Conservation (phyloP, 164 flowering plant genomes). For the Vitis labrusca region DNA sequence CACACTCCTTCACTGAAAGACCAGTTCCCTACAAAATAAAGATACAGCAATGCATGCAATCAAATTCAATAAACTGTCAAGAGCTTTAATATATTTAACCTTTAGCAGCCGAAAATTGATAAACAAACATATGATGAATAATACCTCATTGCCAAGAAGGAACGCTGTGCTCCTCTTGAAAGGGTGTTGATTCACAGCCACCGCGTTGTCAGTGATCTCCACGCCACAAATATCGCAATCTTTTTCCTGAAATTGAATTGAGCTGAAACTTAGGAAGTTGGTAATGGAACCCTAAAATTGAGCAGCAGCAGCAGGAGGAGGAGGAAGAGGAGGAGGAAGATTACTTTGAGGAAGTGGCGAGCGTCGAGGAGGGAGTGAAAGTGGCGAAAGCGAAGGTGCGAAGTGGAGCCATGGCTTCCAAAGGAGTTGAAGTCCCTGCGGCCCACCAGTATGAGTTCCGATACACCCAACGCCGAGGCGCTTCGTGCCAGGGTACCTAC, state of each 20-base stretch:
- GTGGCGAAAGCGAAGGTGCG: constrained; percentile 86
- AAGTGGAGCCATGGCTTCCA: constrained; percentile 94
- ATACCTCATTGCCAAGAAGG: constrained; percentile 91
- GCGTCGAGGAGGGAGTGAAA: constrained; percentile 84
- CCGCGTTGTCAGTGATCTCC: constrained; percentile 77
- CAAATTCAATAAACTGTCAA: too few species aligned
- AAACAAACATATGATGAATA: not conserved
- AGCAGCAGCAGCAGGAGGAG: not conserved
- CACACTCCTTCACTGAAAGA: constrained; percentile 85
- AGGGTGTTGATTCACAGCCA: constrained; percentile 83
- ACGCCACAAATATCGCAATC: constrained; percentile 97
- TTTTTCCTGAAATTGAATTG: constrained; percentile 38
- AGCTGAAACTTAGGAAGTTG: too few species aligned
- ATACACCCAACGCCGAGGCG: constrained; percentile 94
- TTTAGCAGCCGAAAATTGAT: too few species aligned
- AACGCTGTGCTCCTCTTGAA: constrained; percentile 85
- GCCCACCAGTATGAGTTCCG: constrained; percentile 86
- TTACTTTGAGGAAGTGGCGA: constrained; percentile 67
- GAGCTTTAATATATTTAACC: too few species aligned
- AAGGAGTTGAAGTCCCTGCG: constrained; percentile 95
- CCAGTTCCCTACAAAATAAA: constrained; percentile 68
- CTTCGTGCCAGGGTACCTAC: constrained; percentile 91
- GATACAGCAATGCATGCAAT: not conserved
- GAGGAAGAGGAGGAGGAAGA: not conserved
- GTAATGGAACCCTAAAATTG: not conserved